phyloP scores from a whole-genome alignment of 169 alveolate genomes.

The Eimeria sp. region DNA sequence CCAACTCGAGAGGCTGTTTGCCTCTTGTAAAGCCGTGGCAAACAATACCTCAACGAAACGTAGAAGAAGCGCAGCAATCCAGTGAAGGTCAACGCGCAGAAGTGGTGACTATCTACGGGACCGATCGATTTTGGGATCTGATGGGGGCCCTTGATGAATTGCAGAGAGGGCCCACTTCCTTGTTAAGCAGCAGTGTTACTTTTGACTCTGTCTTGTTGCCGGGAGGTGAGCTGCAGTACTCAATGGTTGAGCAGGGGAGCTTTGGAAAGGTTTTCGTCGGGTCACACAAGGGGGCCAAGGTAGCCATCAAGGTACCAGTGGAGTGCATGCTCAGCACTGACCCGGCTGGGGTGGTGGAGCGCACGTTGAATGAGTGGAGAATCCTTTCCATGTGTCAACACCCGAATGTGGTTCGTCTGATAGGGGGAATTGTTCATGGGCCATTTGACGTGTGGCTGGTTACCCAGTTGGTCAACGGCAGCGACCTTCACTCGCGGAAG shows the following conservation, averaged over 20 bases:
- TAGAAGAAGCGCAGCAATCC: not conserved
- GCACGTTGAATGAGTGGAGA: constrained; percentile 94
- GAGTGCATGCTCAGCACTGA: constrained; percentile 90
- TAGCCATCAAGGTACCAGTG: constrained; percentile 94
- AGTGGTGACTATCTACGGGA: constrained; percentile 63
- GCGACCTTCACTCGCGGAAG: constrained; percentile 92
- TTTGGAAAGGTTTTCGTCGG: constrained; percentile 81
- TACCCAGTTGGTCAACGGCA: constrained; percentile 90
- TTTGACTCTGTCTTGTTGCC: constrained; percentile 51
- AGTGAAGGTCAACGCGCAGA: constrained; percentile 2
- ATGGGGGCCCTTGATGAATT: constrained; percentile 35
- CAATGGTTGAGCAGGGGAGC: constrained; percentile 74
- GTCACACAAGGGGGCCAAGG: constrained; percentile 72
- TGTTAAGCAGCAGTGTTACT: constrained; percentile 67
- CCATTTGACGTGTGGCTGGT: constrained; percentile 94
- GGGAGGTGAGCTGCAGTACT: constrained; percentile 71
- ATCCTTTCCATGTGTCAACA: constrained; percentile 87
- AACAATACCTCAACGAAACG: not conserved
- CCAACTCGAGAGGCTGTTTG: not conserved
- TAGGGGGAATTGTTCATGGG: constrained; percentile 94
- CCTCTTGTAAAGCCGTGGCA: not conserved
- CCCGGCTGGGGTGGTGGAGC: constrained; percentile 93
- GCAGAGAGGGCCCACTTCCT: constrained; percentile 31
- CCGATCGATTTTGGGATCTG: constrained; percentile 57
- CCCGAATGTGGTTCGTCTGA: constrained; percentile 82